Evolutionary conservation across 306 rosid species (phyloP).

Genomic region (Acacia confusa): DNA sequence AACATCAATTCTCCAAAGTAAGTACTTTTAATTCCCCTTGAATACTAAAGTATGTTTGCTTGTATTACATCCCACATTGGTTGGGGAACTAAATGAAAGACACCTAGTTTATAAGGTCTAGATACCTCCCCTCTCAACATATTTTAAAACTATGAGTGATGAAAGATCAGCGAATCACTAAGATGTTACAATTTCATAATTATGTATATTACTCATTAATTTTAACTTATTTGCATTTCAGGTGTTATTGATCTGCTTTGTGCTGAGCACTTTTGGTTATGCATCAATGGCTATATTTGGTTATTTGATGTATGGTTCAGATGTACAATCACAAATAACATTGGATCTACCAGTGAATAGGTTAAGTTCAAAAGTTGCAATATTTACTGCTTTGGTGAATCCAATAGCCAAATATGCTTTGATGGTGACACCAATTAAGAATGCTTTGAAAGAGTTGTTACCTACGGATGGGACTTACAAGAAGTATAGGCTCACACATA

Average conservation of each 20-base stretch:
- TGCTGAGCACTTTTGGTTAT: constrained; percentile 50
- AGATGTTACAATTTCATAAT: too few species aligned
- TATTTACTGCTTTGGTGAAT: constrained; percentile 66
- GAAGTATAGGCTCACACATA: constrained; percentile 35
- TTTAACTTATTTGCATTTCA: constrained; percentile 30
- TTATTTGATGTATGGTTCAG: constrained; percentile 65
- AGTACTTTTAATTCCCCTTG: constrained; percentile 22
- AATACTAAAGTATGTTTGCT: background rate
- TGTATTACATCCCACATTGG: background rate
- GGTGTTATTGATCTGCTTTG: constrained; percentile 64
- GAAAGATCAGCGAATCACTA: too few species aligned
- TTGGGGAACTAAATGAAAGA: background rate
- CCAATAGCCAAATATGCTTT: constrained; percentile 77
- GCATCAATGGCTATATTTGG: constrained; percentile 78
- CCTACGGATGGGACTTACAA: constrained; percentile 26
- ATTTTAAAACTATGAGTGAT: too few species aligned
- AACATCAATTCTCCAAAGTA: constrained; percentile 78
- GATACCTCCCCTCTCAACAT: too few species aligned
- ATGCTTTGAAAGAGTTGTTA: constrained; percentile 49
- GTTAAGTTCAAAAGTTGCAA: constrained; percentile 63
- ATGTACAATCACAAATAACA: constrained; percentile 64
- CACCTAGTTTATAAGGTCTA: too few species aligned
- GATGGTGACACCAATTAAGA: constrained; percentile 66
- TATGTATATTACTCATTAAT: background rate
- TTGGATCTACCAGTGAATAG: constrained; percentile 55